Conservation (phyloP, 1,284 basidiomycete species). For the Calocybe gambosa region DNA sequence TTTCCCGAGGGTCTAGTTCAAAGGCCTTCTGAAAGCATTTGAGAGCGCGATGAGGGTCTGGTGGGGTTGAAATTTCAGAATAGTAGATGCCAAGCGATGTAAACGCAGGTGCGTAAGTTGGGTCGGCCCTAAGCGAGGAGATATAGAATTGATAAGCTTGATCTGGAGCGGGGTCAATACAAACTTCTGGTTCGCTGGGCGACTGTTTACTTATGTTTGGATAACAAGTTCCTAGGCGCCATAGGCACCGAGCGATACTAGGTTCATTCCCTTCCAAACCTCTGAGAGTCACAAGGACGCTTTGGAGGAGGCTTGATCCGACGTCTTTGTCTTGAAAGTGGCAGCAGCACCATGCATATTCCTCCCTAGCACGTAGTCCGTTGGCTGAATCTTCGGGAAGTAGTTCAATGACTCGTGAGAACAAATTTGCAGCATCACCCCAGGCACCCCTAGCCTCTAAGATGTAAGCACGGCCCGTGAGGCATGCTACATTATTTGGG, state of each 20-base stretch:
- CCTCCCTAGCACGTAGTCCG: conserved; percentile 72
- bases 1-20: conserved; percentile 89
- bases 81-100: conserved; percentile 94
- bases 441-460: conserved; percentile 63
- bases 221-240: conserved; percentile 75
- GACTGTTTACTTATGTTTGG: conserved; percentile 71
- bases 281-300: conserved; percentile 55
- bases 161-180: conserved; percentile 23
- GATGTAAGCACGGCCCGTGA: conserved; percentile 77
- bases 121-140: conserved; percentile 69
- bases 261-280: conserved; percentile 44
- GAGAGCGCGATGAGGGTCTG: conserved; percentile 80
- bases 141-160: conserved; percentile 83
- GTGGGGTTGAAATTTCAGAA: conserved; percentile 60
- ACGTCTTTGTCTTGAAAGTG: conserved; percentile 48
- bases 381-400: conserved; percentile 40
- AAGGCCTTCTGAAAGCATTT: conserved; percentile 99
- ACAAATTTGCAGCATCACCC: conserved; percentile 62
- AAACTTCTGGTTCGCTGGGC: conserved; percentile 19
- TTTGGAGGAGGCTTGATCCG: conserved; percentile 53
- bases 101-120: conserved; percentile 85
- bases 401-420: conserved; percentile 45
- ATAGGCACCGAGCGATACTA: conserved; percentile 75
- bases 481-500: conserved; percentile 56
- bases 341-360: conserved; percentile 81